phyloP scores from a whole-genome alignment of 2,329 filamentous ascomycete species.

The Phyllosticta citriasiana region DNA sequence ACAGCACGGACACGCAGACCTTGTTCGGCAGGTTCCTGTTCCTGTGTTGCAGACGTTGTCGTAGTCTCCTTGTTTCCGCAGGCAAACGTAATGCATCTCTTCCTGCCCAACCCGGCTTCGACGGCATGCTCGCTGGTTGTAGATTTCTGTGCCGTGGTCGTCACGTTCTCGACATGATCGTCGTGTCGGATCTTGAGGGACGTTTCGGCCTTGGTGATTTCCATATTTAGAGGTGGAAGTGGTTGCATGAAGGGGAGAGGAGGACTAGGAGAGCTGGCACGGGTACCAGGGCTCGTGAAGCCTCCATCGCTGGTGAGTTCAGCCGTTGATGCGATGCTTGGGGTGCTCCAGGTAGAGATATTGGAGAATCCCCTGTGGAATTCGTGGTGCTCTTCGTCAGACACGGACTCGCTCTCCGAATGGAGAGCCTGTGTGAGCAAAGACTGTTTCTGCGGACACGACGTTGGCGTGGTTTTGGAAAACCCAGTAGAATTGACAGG shows the following conservation, averaged over 20 bases:
- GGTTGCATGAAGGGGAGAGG: slow-evolving; percentile 50
- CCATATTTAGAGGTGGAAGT: slow-evolving; percentile 26
- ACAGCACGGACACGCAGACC: slow-evolving; percentile 52
- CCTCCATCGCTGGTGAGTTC: slow-evolving; percentile 94
- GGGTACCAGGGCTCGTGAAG: slow-evolving; percentile 71
- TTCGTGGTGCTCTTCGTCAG: slow-evolving; percentile 30
- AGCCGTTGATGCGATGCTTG: slow-evolving; percentile 72
- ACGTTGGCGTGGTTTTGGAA: slow-evolving; percentile 37
- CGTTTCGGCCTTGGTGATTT: slow-evolving; percentile 26
- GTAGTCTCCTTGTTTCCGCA: slow-evolving; percentile 50
- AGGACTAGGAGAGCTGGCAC: slow-evolving; percentile 80
- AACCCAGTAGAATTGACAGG: slow-evolving; percentile 30
- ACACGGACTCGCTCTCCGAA: slow-evolving; percentile 36
- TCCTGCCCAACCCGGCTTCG: slow-evolving; percentile 59
- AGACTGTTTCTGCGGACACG: slow-evolving; percentile 58
- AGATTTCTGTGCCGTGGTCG: slow-evolving; percentile 17
- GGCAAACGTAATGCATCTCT: slow-evolving; percentile 86
- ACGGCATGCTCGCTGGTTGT: slow-evolving; percentile 44
- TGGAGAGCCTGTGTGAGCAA: slow-evolving; percentile 76
- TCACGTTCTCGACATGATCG: slow-evolving; percentile 15
- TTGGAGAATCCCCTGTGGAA: slow-evolving; percentile 36
- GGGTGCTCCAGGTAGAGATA: slow-evolving; percentile 66
- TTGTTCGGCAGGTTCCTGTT: slow-evolving; percentile 22
- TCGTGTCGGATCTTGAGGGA: slow-evolving; percentile 28
- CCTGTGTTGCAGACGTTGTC: slow-evolving; percentile 24